Conservation (phyloP, 2,329 filamentous ascomycete species). For the Hymenotorrendiella dingleyae region DNA sequence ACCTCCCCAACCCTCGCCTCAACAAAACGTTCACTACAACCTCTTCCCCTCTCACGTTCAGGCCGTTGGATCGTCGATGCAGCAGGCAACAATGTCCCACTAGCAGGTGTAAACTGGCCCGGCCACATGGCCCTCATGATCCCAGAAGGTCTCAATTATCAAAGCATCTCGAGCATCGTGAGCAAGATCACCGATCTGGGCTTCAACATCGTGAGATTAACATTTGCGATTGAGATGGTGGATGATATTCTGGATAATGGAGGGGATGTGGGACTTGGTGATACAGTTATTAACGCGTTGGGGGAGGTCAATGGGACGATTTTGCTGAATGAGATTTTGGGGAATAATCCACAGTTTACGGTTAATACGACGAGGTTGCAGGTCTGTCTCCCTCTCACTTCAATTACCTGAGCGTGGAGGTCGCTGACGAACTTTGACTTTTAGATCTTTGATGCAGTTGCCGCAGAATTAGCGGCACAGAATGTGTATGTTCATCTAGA, state of each 20-base stretch:
- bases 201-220: conserved; percentile 58
- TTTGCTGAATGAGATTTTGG: conserved; percentile 45
- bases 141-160: conserved; percentile 56
- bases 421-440: background rate
- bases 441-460: conserved; percentile 57
- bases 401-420: background rate
- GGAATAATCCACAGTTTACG: conserved; percentile 51
- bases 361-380: conserved; percentile 48
- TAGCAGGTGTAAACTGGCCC: conserved; percentile 57
- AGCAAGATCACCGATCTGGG: conserved; percentile 41
- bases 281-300: conserved; percentile 40
- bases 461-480: conserved; percentile 48
- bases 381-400: conserved; percentile 9
- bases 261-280: conserved; percentile 42
- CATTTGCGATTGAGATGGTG: conserved; percentile 59
- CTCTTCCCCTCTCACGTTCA: conserved; percentile 34
- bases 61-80: conserved; percentile 35
- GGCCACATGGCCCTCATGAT: conserved; percentile 57
- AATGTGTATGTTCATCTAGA: conserved; percentile 54
- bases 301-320: conserved; percentile 47
- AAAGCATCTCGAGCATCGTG: conserved; percentile 47
- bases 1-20: background rate
- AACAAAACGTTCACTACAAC: background rate
- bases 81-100: conserved; percentile 37
- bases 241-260: conserved; percentile 49